Conservation (phyloP, 495 filamentous ascomycete genomes). For the Hyaloscypha hepaticicola region DNA sequence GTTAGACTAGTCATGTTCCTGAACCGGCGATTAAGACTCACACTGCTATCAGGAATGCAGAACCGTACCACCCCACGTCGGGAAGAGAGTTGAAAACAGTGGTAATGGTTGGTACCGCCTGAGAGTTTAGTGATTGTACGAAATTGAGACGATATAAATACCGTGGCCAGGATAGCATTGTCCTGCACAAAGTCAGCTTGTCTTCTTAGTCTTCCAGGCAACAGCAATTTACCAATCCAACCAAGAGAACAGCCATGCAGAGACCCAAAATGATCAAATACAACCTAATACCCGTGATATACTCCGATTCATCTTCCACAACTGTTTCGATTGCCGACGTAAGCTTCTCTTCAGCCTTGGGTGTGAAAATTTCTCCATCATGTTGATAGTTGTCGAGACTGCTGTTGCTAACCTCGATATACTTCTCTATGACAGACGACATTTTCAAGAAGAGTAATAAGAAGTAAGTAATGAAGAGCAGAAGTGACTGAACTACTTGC, state of each 20-base stretch:
- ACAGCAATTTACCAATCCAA: slow-evolving; percentile 20
- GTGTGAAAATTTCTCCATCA: not conserved
- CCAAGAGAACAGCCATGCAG: slow-evolving; percentile 17
- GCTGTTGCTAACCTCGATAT: not conserved
- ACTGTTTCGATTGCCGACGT: slow-evolving; percentile 6
- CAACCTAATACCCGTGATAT: slow-evolving; percentile 16
- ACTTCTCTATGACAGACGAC: not conserved
- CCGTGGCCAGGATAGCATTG: slow-evolving; percentile 24
- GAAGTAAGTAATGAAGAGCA: not conserved
- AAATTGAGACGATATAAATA: not conserved
- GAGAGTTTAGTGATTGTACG: not conserved
- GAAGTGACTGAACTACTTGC: too few species aligned
- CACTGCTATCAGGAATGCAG: slow-evolving; percentile 52
- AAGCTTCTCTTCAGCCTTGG: not conserved
- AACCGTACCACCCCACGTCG: slow-evolving; percentile 56
- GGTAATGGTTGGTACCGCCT: slow-evolving; percentile 51
- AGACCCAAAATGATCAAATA: slow-evolving; percentile 20
- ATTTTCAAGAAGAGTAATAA: not conserved
- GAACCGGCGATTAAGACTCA: slow-evolving; percentile 8
- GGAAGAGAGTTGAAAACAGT: slow-evolving; percentile 47
- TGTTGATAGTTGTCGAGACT: not conserved
- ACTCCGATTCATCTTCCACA: slow-evolving; percentile 14
- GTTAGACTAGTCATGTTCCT: not conserved
- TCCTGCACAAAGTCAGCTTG: slow-evolving; percentile 14
- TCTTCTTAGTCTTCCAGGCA: not conserved